A percentile compares a stretch with the other conserved stretches of the same genome.
These are phyloP conservation scores for Arthrobotrys pseudoclavata DNA, from an alignment of 2,329 filamentous ascomycete species.

Conservation along the genomic window DNA sequence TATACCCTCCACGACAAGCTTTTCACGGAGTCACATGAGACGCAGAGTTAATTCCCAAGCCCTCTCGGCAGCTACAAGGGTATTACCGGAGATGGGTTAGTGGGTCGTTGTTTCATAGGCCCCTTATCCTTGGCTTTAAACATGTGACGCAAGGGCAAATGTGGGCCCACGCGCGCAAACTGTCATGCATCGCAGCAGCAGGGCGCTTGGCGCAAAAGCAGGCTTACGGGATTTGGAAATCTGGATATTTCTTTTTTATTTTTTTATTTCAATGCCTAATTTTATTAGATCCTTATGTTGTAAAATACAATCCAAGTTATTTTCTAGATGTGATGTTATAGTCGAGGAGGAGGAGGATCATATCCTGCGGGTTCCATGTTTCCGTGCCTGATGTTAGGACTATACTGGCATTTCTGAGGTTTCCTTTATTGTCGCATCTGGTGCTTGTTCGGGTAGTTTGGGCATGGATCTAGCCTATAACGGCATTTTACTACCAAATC, in stretches of 20 bases:
- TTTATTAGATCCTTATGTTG: background rate
- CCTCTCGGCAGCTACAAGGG: slow-evolving; percentile 20
- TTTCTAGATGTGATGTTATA: background rate
- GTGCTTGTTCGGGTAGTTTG: slow-evolving; percentile 11
- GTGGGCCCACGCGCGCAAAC: slow-evolving; percentile 25
- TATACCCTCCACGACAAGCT: slow-evolving; percentile 22
- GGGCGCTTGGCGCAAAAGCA: slow-evolving; percentile 2
- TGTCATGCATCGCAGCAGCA: slow-evolving; percentile 21
- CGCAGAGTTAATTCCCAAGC: background rate
- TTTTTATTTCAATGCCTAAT: background rate
- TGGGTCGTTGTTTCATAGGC: slow-evolving; percentile 3
- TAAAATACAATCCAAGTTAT: too few species aligned
- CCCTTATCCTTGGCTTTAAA: slow-evolving; percentile 9
- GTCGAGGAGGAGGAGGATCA: too few species aligned
- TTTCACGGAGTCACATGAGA: slow-evolving; percentile 46
- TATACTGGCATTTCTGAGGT: background rate
- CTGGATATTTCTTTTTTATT: background rate
- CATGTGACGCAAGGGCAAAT: slow-evolving; percentile 39
- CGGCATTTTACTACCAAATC: slow-evolving; percentile 18
- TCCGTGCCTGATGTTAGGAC: background rate
- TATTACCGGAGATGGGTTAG: slow-evolving; percentile 19
- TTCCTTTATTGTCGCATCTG: slow-evolving; percentile 10
- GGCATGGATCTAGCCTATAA: slow-evolving; percentile 15
- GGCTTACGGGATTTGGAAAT: slow-evolving; percentile 22
- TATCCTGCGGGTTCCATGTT: background rate